Evolutionary conservation across 2,329 filamentous ascomycete species (phyloP), one percentile per base, ranked within the genome.

Genomic region (Penicillium janthinellum): DNA sequence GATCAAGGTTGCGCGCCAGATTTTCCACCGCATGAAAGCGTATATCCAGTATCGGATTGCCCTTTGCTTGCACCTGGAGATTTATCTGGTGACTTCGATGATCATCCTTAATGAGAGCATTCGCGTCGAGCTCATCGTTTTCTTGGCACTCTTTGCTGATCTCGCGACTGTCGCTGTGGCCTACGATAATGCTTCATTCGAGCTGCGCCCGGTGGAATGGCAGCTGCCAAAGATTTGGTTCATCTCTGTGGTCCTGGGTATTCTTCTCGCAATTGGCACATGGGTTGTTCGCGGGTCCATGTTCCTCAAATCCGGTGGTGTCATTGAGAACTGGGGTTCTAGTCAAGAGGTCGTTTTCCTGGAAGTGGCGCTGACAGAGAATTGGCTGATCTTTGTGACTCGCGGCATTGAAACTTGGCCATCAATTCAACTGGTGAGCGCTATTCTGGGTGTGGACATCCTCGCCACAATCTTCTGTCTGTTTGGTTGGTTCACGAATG

Each of bases 311-410:
- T 86, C 84, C 67, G 90, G 90, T 64, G 90, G 90, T 77, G 82
- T 92, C 67, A 85, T 92, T 64, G 84, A 91, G 76, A 89, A 89
- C 77, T 91, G 85, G 73, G 89, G 89, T 65, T 87, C 86, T 58
- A 84, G 91, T 61, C 89, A 92, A 78, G 88, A 90, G 73, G 87
- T 92, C 48, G 81, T 96, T 71, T 96, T 96, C 86, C 86, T 96
- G 47, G 88, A 96, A 81, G 90, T 96, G 74, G 93, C 91, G 7
- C 86, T 96, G 57, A 94, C 92, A 62, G 92, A 96, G 84, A 96
- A 96, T 82, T 96, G 92, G 92, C 87, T 96, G 54, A 96, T 96
- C 78, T 96, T 96, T 83, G 94, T 96, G 79, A 96, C 92, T 65
- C 91, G 92, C 83, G 92, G 90, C 62, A 86, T 84, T 63, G 83